Evolutionary conservation across 2,329 filamentous ascomycete genomes (phyloP).

Genomic region (Cladophialophora psammophila): DNA sequence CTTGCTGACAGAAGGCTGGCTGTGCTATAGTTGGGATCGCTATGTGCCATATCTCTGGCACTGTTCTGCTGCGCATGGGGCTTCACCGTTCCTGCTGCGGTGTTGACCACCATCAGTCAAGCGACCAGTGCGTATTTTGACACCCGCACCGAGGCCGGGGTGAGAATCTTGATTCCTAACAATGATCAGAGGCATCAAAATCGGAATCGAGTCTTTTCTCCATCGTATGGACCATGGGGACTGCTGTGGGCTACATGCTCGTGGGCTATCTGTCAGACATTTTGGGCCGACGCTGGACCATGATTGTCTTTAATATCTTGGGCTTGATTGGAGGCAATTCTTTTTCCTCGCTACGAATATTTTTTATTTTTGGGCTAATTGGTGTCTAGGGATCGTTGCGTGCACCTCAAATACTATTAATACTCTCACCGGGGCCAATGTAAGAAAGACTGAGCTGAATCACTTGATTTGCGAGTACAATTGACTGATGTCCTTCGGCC

Average conservation of each 20-base stretch:
- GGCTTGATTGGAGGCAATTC: background rate
- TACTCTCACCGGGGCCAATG: conserved; percentile 43
- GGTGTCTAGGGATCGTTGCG: conserved; percentile 38
- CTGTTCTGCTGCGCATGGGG: conserved; percentile 16
- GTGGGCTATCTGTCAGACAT: conserved; percentile 28
- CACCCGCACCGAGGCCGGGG: too few species aligned
- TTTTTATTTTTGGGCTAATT: background rate
- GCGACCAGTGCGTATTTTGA: conserved; percentile 26
- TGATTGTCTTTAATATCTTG: conserved; percentile 26
- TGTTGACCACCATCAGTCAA: conserved; percentile 23
- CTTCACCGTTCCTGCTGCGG: conserved; percentile 34
- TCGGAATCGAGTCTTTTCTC: conserved; percentile 21
- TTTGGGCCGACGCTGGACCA: conserved; percentile 26
- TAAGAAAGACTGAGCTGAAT: conserved; percentile 15
- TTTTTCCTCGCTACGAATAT: too few species aligned
- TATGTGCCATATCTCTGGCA: conserved; percentile 6
- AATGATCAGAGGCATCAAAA: background rate
- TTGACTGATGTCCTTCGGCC: background rate
- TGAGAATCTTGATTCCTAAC: too few species aligned
- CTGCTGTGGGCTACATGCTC: conserved; percentile 24
- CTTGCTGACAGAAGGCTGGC: background rate
- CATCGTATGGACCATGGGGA: conserved; percentile 24
- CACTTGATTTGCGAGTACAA: too few species aligned
- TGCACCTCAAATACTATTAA: conserved; percentile 44
- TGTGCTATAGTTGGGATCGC: background rate